Conservation (phyloP, 1,284 basidiomycete genomes). For the Trametes sp. region DNA sequence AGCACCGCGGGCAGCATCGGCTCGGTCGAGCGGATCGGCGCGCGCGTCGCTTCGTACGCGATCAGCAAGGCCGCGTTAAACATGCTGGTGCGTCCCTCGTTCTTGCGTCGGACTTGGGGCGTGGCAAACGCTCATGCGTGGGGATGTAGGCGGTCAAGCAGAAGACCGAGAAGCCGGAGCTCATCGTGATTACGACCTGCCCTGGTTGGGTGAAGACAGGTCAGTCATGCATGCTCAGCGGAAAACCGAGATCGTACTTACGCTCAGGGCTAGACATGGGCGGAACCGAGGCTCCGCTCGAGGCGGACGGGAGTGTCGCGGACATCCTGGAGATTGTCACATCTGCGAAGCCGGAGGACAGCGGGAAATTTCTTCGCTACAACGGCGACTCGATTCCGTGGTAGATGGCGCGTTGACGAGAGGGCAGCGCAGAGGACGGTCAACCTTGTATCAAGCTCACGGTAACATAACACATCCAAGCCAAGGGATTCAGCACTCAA, state of each 20-base stretch:
- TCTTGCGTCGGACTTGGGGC: constrained; percentile 10
- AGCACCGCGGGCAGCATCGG: constrained; percentile 43
- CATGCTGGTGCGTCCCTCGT: constrained; percentile 40
- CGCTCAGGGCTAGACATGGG: constrained; percentile 44
- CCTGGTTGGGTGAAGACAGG: constrained; percentile 14
- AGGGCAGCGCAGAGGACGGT: not conserved
- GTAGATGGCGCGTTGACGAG: not conserved
- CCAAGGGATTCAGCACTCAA: too few relatives aligned
- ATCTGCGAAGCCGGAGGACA: constrained; percentile 27
- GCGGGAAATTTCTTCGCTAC: constrained; percentile 15
- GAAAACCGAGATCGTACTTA: constrained; percentile 40
- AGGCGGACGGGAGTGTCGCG: constrained; percentile 38
- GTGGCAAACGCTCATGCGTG: constrained; percentile 5
- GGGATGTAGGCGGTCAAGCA: constrained; percentile 2
- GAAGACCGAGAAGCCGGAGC: not conserved
- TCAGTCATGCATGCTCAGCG: constrained; percentile 30
- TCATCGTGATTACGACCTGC: not conserved
- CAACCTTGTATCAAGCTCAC: too few relatives aligned
- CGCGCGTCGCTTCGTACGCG: constrained; percentile 35
- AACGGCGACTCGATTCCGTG: constrained; percentile 18
- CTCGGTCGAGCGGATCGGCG: constrained; percentile 2
- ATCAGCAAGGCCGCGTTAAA: constrained; percentile 41
- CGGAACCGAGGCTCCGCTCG: constrained; percentile 38
- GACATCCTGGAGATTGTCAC: constrained; percentile 36
- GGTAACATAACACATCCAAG: too few relatives aligned